Evolutionary conservation across 2,329 filamentous ascomycete species (phyloP).

Genomic region (Trichoderma sp.): DNA sequence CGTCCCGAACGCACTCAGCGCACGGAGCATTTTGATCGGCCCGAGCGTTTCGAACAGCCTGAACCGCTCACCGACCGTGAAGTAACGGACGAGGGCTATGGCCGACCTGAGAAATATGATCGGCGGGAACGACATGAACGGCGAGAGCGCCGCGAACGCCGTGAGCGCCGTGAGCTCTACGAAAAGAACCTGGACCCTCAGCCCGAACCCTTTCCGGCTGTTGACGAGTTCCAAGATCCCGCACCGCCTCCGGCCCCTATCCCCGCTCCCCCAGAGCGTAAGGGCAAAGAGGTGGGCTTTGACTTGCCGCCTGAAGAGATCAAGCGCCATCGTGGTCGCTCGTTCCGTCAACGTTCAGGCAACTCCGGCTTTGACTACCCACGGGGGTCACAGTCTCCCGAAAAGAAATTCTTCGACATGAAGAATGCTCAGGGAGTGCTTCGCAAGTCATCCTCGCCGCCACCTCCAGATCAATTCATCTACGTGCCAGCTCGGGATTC

Average conservation of each 20-base stretch:
- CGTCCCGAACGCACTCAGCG: slow-evolving; percentile 23
- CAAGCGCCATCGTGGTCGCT: slow-evolving; percentile 37
- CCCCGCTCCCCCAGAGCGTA: slow-evolving; percentile 27
- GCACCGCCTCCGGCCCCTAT: not conserved
- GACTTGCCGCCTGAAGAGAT: slow-evolving; percentile 24
- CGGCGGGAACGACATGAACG: slow-evolving; percentile 19
- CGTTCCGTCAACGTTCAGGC: slow-evolving; percentile 44
- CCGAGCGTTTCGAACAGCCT: slow-evolving; percentile 23
- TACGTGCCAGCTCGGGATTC: slow-evolving; percentile 10
- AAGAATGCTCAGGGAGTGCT: slow-evolving; percentile 41
- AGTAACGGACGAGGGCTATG: not conserved
- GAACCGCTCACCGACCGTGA: not conserved
- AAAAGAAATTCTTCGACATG: slow-evolving; percentile 47
- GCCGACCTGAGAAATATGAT: slow-evolving; percentile 8
- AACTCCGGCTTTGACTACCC: slow-evolving; percentile 40
- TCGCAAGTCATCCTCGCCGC: slow-evolving; percentile 28
- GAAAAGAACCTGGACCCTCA: slow-evolving; percentile 4
- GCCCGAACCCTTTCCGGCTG: not conserved
- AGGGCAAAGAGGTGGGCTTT: slow-evolving; percentile 39
- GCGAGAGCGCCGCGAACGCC: slow-evolving; percentile 9
- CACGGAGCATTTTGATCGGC: slow-evolving; percentile 1
- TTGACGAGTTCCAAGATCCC: not conserved
- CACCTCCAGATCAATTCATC: slow-evolving; percentile 17
- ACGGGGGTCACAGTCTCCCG: slow-evolving; percentile 32
- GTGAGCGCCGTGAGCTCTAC: slow-evolving; percentile 20